Evolutionary conservation across 2,329 filamentous ascomycete species (phyloP).

Genomic region (Trichoderma sp.): DNA sequence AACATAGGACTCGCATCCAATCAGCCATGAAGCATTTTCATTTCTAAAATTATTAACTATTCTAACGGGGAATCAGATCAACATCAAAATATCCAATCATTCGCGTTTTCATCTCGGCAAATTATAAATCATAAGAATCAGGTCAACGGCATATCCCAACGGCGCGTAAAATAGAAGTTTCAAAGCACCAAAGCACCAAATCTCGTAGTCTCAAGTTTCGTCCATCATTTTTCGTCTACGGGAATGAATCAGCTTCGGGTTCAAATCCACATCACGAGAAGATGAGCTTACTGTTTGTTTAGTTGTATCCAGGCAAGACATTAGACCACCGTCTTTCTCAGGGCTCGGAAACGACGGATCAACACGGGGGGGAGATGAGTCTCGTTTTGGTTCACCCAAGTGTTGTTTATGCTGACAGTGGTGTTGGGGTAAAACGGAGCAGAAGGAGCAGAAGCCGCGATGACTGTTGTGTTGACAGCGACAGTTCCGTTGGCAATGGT

Average conservation of each 20-base stretch:
- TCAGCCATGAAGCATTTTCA: slow-evolving; percentile 9
- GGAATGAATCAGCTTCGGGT: not conserved
- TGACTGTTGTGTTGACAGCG: not conserved
- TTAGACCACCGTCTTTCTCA: not conserved
- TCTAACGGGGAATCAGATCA: slow-evolving; percentile 12
- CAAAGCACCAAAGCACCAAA: not conserved
- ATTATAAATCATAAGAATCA: slow-evolving; percentile 9
- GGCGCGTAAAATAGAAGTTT: not conserved
- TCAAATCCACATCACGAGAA: not conserved
- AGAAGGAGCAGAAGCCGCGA: not conserved
- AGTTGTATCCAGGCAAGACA: not conserved
- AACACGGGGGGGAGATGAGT: not conserved
- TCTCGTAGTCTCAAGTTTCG: not conserved
- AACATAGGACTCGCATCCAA: not conserved
- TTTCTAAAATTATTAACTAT: slow-evolving; percentile 9
- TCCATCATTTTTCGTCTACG: not conserved
- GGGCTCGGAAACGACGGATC: slow-evolving; percentile 5
- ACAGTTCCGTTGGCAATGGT: not conserved
- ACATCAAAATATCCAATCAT: slow-evolving; percentile 3
- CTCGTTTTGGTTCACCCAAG: not conserved
- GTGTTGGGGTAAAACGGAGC: not conserved
- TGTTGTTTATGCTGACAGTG: not conserved
- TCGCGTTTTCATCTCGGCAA: not conserved
- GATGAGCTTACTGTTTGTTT: not conserved
- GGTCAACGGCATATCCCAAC: not conserved